Conservation (phyloP, 75 land plant genomes). For the Adiantum capillusveneris region DNA sequence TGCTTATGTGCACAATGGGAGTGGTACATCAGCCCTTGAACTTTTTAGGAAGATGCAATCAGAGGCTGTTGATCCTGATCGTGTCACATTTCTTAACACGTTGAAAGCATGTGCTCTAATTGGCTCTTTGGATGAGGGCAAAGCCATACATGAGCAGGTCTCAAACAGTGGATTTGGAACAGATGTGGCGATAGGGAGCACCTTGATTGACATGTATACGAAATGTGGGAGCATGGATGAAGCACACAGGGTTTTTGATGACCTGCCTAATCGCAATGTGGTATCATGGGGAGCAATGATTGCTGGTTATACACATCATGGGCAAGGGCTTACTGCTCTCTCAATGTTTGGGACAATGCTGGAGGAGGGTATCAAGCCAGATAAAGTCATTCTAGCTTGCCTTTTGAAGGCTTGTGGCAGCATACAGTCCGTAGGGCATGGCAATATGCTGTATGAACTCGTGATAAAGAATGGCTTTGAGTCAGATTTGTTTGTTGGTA, state of each 20-base stretch:
- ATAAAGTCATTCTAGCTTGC: conserved; percentile 14
- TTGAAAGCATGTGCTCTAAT: conserved; percentile 44
- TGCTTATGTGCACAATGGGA: conserved; percentile 45
- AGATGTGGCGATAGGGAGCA: conserved; percentile 45
- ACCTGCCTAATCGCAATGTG: conserved; percentile 25
- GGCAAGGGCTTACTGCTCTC: conserved; percentile 40
- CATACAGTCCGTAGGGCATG: conserved; percentile 7
- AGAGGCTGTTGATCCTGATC: conserved; percentile 32
- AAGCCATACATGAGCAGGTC: conserved; percentile 41
- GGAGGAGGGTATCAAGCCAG: conserved; percentile 28
- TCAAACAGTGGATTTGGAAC: conserved; percentile 34
- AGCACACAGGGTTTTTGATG: conserved; percentile 31
- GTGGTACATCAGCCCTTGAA: conserved; percentile 28
- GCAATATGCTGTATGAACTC: conserved; percentile 7
- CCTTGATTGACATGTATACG: conserved; percentile 60
- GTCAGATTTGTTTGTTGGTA: conserved; percentile 11
- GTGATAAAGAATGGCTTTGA: conserved; percentile 15
- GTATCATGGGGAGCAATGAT: conserved; percentile 72
- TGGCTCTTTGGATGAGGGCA: conserved; percentile 46
- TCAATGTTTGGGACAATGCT: conserved; percentile 45
- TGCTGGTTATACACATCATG: conserved; percentile 55
- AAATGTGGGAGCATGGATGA: conserved; percentile 55
- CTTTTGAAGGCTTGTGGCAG: conserved; percentile 21
- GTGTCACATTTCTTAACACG: conserved; percentile 37
- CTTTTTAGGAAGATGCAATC: conserved; percentile 32